Evolutionary conservation across 768 basidiomycete genomes (phyloP).

Genomic region (Terana coerulea): DNA sequence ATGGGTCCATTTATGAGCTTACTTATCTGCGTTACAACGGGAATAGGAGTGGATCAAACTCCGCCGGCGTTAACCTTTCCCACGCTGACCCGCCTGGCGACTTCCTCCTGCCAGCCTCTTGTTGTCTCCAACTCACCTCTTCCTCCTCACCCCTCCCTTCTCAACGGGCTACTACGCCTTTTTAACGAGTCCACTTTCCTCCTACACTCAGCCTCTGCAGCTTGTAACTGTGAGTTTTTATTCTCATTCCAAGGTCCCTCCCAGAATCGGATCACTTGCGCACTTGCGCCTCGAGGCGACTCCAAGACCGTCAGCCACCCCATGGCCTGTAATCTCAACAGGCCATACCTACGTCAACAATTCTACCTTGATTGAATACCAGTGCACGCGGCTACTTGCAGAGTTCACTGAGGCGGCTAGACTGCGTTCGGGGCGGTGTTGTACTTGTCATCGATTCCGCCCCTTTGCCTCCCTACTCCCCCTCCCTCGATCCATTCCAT

Average conservation of each 20-base stretch:
- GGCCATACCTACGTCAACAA: not conserved
- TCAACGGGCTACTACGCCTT: not conserved
- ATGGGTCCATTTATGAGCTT: no score
- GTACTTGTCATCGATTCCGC: constrained; percentile 4
- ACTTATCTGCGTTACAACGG: not conserved
- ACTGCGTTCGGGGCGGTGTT: constrained; percentile 1
- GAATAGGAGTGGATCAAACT: constrained; percentile 6
- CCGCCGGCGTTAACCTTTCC: constrained; percentile 19
- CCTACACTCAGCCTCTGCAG: not conserved
- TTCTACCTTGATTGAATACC: not conserved
- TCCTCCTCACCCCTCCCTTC: constrained; percentile 7
- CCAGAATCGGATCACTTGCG: constrained; percentile 4
- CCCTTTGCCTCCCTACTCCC: not conserved
- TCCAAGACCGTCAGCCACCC: constrained; percentile 1
- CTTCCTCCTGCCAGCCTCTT: constrained; percentile 18
- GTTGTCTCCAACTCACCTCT: constrained; percentile 8
- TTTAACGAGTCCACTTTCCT: constrained; percentile 3
- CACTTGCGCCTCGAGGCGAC: constrained; percentile 4
- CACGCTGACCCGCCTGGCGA: constrained; percentile 24
- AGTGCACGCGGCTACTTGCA: not conserved
- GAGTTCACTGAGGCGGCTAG: not conserved
- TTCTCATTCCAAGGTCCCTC: not conserved
- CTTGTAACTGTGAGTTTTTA: constrained; percentile 2
- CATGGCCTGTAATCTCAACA: not conserved
- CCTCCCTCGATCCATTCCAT: not conserved